phyloP scores from a whole-genome alignment of 2,329 filamentous ascomycete genomes.

The Fusarium sp. region DNA sequence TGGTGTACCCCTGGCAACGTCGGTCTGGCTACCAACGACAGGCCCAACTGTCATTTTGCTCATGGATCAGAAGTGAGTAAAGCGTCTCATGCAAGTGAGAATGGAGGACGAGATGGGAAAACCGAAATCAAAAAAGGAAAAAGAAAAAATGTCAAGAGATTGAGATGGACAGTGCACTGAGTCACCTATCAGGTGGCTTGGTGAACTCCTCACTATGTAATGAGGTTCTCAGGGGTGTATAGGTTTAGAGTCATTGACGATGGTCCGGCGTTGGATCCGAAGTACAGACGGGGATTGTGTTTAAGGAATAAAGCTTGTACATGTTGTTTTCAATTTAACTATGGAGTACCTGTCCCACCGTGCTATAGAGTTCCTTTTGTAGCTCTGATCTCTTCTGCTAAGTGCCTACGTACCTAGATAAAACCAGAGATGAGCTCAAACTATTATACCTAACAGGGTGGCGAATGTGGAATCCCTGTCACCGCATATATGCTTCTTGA shows the following conservation, averaged over 20 bases:
- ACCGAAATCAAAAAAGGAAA: constrained; percentile 30
- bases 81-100: constrained; percentile 16
- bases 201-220: constrained; percentile 23
- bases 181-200: not conserved
- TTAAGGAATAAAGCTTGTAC: constrained; percentile 24
- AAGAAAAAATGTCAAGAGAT: constrained; percentile 7
- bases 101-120: constrained; percentile 18
- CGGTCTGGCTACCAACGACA: constrained; percentile 44
- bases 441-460: too few species aligned
- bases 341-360: too few species aligned
- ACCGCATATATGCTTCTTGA: too few species aligned
- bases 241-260: constrained; percentile 54
- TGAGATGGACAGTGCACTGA: constrained; percentile 33
- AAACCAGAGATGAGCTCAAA: too few species aligned
- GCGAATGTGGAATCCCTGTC: too few species aligned
- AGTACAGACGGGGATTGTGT: constrained; percentile 17
- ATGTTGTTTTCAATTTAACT: constrained; percentile 3
- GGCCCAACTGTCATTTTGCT: constrained; percentile 14
- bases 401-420: too few species aligned
- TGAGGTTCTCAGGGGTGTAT: constrained; percentile 36
- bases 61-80: constrained; percentile 4
- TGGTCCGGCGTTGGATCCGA: constrained; percentile 56
- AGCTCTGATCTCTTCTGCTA: not conserved
- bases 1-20: constrained; percentile 23
- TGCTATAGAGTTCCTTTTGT: not conserved